phyloP scores from a whole-genome alignment of 176 grass and related monocot species.

The Panicum miliaceum region DNA sequence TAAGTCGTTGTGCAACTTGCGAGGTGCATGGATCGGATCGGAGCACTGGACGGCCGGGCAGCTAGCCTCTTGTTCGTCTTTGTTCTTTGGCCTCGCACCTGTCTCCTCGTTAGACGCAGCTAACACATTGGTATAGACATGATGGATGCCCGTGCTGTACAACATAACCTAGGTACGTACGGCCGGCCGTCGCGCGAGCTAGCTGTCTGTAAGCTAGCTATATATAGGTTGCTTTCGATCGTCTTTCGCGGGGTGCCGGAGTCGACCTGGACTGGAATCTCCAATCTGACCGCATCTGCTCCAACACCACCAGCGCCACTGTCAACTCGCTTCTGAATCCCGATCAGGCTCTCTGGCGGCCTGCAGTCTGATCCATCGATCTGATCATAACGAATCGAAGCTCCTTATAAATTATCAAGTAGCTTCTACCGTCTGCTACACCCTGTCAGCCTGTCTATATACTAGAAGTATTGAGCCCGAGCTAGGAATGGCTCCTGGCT shows the following conservation, averaged over 20 bases:
- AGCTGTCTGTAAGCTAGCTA: background rate
- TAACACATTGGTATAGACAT: background rate
- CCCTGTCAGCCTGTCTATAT: background rate
- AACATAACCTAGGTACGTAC: background rate
- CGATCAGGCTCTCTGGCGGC: conserved; percentile 3
- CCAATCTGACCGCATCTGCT: conserved; percentile 27
- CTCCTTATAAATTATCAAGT: background rate
- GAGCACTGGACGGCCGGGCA: background rate
- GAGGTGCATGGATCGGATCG: too few species aligned
- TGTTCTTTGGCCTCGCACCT: conserved; percentile 20
- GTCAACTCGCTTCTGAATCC: conserved; percentile 30
- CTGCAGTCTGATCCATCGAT: background rate
- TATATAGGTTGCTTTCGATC: background rate
- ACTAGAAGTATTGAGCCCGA: background rate
- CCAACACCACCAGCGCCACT: background rate
- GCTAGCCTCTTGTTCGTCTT: background rate
- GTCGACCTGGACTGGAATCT: conserved; percentile 24
- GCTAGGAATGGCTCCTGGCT: conserved; percentile 1
- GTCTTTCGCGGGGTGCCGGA: background rate
- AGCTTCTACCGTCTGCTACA: background rate
- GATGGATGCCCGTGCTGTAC: background rate
- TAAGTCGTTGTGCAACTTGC: background rate
- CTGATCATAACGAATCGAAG: conserved; percentile 26
- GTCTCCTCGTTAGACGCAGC: background rate
- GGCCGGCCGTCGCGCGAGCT: background rate